Conservation (phyloP, 768 basidiomycete genomes). For the Flagelloscypha sp. region DNA sequence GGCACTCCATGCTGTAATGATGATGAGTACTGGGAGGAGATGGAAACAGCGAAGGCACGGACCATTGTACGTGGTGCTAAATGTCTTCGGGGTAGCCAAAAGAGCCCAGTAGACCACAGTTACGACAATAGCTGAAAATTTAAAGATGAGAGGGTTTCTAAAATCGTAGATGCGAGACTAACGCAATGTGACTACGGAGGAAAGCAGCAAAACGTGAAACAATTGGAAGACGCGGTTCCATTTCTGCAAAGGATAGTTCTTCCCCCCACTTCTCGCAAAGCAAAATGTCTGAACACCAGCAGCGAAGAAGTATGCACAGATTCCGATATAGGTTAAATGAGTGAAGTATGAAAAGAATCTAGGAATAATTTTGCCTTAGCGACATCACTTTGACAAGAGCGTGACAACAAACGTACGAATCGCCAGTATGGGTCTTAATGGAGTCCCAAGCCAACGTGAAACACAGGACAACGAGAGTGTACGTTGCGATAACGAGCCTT, state of each 20-base stretch:
- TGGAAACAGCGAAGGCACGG: too few species aligned
- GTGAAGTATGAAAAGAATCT: conserved; percentile 44
- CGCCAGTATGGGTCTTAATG: conserved; percentile 16
- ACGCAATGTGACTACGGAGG: conserved; percentile 35
- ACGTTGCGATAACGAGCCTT: conserved; percentile 31
- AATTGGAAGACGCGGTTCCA: conserved; percentile 38
- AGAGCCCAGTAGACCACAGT: conserved; percentile 58
- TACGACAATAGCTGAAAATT: conserved; percentile 48
- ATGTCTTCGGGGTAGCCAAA: conserved; percentile 34
- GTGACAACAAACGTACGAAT: conserved; percentile 14
- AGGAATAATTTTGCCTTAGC: conserved; percentile 3
- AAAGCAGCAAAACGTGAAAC: conserved; percentile 30
- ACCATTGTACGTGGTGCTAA: conserved; percentile 32
- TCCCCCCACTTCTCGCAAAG: conserved; percentile 19
- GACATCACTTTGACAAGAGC: not conserved
- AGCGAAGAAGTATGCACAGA: conserved; percentile 37
- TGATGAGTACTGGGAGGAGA: too few species aligned
- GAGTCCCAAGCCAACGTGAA: conserved; percentile 18
- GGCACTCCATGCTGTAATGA: conserved; percentile 40
- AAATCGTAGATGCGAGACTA: conserved; percentile 12
- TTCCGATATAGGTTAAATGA: conserved; percentile 32
- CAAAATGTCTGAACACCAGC: conserved; percentile 34
- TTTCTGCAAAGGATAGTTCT: conserved; percentile 33
- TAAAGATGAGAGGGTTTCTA: not conserved
- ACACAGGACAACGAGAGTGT: conserved; percentile 22